phyloP scores from a whole-genome alignment of 306 rosid genomes.

The Rosa rugosa region DNA sequence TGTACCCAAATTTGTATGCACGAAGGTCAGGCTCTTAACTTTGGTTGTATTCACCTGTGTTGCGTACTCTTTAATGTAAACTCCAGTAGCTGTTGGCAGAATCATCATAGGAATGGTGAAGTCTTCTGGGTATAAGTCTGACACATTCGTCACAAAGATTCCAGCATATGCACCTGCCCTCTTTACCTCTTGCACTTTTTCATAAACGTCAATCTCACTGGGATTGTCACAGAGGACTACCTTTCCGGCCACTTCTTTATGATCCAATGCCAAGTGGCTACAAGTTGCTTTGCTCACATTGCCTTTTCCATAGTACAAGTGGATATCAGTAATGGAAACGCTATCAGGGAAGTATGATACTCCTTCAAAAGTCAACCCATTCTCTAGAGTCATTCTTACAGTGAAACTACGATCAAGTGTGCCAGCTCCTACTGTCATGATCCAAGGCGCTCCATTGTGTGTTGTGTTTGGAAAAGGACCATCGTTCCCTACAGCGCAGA shows the following conservation, averaged over 20 bases:
- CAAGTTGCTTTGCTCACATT: slow-evolving; percentile 12
- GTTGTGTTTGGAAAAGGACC: not conserved
- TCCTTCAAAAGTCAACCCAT: not conserved
- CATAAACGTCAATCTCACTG: not conserved
- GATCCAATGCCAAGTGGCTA: not conserved
- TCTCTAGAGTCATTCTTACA: not conserved
- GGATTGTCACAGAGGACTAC: slow-evolving; percentile 6
- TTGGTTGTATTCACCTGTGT: not conserved
- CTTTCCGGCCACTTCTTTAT: slow-evolving; percentile 8
- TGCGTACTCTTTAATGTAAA: slow-evolving; percentile 2
- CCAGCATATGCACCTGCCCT: slow-evolving; percentile 11
- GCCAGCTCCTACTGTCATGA: slow-evolving; percentile 20
- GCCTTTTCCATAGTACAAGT: slow-evolving; percentile 12
- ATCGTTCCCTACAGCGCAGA: slow-evolving; percentile 9
- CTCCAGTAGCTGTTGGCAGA: too few species aligned
- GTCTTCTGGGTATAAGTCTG: too few species aligned
- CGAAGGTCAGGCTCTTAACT: not conserved
- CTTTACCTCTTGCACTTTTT: not conserved
- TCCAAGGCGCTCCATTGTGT: slow-evolving; percentile 19
- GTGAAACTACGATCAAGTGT: slow-evolving; percentile 4
- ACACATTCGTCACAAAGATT: too few species aligned
- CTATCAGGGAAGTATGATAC: slow-evolving; percentile 7
- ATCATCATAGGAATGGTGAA: too few species aligned
- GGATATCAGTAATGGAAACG: not conserved
- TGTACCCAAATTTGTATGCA: slow-evolving; percentile 9